These are phyloP conservation scores for Puccinia novopanici DNA, from an alignment of 1,284 basidiomycete species.

Conservation along the genomic window DNA sequence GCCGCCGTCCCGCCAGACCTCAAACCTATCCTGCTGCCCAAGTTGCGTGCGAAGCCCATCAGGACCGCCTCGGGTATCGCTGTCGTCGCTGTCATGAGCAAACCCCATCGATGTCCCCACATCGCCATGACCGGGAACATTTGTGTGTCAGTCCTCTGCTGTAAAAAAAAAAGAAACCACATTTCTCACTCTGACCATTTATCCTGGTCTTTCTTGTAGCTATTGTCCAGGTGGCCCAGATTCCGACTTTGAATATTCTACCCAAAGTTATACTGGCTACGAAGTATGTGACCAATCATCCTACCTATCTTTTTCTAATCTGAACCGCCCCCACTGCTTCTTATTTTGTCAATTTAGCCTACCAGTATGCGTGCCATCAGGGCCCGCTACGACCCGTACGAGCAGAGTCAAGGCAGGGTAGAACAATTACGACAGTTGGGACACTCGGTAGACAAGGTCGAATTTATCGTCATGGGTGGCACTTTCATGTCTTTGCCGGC, in stretches of 20 bases:
- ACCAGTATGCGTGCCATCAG: conserved; percentile 99
- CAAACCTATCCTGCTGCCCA: conserved; percentile 85
- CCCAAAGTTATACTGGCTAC: conserved; percentile 88
- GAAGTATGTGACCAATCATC: conserved; percentile 62
- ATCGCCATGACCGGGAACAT: conserved; percentile 99
- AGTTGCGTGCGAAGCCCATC: conserved; percentile 89
- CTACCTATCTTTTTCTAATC: not conserved
- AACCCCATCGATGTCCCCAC: conserved; percentile 98
- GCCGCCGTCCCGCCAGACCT: conserved; percentile 97
- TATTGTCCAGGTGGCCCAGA: conserved; percentile 99
- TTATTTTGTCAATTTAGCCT: conserved; percentile 63
- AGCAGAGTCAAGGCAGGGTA: conserved; percentile 90
- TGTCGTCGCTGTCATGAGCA: conserved; percentile 99
- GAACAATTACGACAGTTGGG: conserved; percentile 93
- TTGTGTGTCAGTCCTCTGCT: conserved; percentile 72
- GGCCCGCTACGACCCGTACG: conserved; percentile 96
- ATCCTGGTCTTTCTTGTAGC: conserved; percentile 60
- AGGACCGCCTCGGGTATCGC: conserved; percentile 97
- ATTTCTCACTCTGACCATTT: not conserved
- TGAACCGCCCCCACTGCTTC: not conserved
- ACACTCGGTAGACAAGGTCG: conserved; percentile 97
- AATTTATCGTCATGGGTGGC: conserved; percentile 99
- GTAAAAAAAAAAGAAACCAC: too few relatives aligned
- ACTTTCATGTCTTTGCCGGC: conserved; percentile 99
- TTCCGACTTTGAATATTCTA: conserved; percentile 99